Percentiles rank a stretch among this genome's conserved stretches.
Evolutionary conservation across 305 asterid species (phyloP).

Genomic region (Andrographis paniculata): DNA sequence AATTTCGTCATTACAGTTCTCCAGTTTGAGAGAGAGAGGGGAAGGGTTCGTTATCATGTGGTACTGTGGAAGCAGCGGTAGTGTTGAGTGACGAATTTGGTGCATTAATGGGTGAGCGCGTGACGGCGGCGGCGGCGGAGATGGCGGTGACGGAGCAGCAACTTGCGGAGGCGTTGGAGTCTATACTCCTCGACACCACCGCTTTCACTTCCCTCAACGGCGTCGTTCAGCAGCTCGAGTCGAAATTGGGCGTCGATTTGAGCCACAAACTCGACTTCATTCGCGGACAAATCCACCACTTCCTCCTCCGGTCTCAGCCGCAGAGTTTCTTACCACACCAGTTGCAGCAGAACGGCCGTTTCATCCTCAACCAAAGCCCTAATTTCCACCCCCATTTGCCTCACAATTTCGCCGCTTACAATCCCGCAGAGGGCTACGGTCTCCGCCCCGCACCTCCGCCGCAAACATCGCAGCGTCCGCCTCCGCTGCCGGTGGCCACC

Average conservation of each 20-base stretch:
- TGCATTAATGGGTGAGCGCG: too few relatives aligned
- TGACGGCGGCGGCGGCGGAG: constrained; percentile 10
- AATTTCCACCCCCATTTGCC: constrained; percentile 20
- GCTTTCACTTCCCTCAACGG: constrained; percentile 31
- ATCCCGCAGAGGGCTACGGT: constrained; percentile 15
- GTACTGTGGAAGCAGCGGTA: too few relatives aligned
- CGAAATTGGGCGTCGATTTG: constrained; percentile 30
- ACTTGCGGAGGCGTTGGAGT: constrained; percentile 36
- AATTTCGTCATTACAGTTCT: too few relatives aligned
- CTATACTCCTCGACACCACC: constrained; percentile 32
- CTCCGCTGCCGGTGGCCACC: constrained; percentile 8
- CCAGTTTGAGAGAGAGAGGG: too few relatives aligned
- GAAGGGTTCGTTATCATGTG: too few relatives aligned
- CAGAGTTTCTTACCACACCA: constrained; percentile 30
- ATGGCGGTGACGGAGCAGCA: constrained; percentile 34
- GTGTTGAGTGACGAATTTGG: too few relatives aligned
- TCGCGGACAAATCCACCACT: constrained; percentile 38
- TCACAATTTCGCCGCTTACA: constrained; percentile 18
- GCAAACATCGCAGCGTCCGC: constrained; percentile 7
- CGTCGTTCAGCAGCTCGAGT: constrained; percentile 39
- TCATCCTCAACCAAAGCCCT: constrained; percentile 24
- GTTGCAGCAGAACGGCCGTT: background rate
- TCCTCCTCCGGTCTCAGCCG: constrained; percentile 26
- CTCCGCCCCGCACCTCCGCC: constrained; percentile 22
- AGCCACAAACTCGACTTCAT: constrained; percentile 36